A percentile compares a stretch with the other conserved stretches of the same genome.
Evolutionary conservation across 805 yeast species (phyloP).

Genomic region (Saccharomycopsis synnaedendra): DNA sequence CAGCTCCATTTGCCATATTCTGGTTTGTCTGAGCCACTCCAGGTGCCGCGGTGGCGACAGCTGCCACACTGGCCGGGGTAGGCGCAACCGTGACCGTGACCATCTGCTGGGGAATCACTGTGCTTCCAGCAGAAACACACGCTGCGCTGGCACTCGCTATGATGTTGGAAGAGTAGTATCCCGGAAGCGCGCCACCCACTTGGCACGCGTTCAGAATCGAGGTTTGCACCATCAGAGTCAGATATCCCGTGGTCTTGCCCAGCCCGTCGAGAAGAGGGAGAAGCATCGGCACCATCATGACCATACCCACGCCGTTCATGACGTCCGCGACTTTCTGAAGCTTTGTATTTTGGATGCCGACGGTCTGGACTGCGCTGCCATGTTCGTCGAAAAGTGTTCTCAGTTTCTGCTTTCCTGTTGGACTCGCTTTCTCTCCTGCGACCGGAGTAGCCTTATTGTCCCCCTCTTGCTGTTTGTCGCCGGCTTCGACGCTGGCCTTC

Average conservation of each 20-base stretch:
- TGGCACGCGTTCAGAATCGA: conserved; percentile 1
- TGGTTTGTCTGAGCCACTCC: no score
- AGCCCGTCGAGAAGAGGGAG: conserved; percentile 1
- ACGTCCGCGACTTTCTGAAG: background rate
- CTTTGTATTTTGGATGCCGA: background rate
- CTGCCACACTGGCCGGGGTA: no score
- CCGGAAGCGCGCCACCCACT: conserved; percentile 2
- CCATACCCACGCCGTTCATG: background rate
- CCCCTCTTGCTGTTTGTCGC: background rate
- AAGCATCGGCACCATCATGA: conserved; percentile 10
- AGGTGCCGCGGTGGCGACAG: no score
- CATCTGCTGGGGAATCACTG: conserved; percentile 1
- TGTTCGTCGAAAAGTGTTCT: background rate
- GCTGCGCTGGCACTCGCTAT: conserved; percentile 3
- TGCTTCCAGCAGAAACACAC: conserved; percentile 11
- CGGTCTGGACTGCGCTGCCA: background rate
- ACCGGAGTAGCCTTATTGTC: background rate
- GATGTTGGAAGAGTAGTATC: background rate
- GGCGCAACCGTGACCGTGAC: background rate
- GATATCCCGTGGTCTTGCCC: conserved; percentile 1
- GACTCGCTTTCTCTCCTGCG: background rate
- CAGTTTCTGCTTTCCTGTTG: background rate
- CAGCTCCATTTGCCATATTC: no score
- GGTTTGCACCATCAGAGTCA: conserved; percentile 7
- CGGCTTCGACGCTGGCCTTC: background rate